phyloP scores from a whole-genome alignment of 78 protist species.

The Dictyostelium purpureum region DNA sequence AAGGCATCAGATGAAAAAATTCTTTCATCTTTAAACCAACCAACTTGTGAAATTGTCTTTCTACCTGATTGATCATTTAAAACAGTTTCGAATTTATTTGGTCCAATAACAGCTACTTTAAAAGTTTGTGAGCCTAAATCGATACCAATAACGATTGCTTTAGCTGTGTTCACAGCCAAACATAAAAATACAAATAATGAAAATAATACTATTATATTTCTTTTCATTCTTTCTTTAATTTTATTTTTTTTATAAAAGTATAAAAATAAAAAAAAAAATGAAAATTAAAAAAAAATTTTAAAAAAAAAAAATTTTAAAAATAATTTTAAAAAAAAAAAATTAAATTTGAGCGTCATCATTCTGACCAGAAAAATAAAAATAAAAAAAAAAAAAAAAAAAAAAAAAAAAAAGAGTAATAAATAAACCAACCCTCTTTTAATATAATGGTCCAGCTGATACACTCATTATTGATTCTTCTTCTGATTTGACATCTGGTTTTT shows the following conservation, averaged over 20 bases:
- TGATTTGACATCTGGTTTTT: too few species aligned
- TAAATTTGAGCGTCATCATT: too few species aligned
- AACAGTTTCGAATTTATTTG: slow-evolving; percentile 79
- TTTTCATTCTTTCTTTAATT: background rate
- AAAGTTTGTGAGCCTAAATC: slow-evolving; percentile 86
- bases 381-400: background rate
- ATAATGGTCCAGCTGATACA: too few species aligned
- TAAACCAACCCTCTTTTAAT: too few species aligned
- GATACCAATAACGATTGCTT: slow-evolving; percentile 82
- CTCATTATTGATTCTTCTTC: too few species aligned
- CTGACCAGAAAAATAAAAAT: background rate
- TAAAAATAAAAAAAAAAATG: background rate
- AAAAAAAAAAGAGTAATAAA: too few species aligned
- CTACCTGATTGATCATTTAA: slow-evolving; percentile 87
- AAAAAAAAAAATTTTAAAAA: too few species aligned
- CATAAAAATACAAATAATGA: background rate
- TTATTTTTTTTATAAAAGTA: background rate
- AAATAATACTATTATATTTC: background rate
- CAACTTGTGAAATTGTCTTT: slow-evolving; percentile 77
- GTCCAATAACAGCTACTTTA: slow-evolving; percentile 76
- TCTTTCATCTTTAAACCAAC: slow-evolving; percentile 82
- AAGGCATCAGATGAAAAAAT: slow-evolving; percentile 79
- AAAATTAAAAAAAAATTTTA: background rate
- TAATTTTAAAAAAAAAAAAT: too few species aligned
- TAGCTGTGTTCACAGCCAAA: background rate